Base-by-base conservation (phyloP, 192 early-diverging fungal genomes). In the Haplosporangium gracile region DNA sequence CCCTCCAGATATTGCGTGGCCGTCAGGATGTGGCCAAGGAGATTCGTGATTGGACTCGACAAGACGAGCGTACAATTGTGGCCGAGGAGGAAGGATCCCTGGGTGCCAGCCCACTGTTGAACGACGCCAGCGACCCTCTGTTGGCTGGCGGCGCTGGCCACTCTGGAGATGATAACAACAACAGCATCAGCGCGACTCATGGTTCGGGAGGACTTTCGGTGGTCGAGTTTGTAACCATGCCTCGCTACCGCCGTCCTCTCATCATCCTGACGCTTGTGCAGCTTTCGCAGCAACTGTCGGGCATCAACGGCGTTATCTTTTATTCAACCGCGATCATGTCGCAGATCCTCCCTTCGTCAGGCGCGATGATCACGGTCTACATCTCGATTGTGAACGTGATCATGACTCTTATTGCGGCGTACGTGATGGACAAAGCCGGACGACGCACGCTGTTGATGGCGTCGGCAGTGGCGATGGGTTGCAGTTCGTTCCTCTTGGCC, bases 221-320 rank as follows among this genome's bases (percentile, higher is more conserved):
- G 15, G 57, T n/a, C 29, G 75, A 85, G 73, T 92, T 93, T 75
- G 45, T 93, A 24, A 80, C 77, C 5, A 82, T 80, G 20, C 68
- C 86, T 1, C 86, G 91, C 7, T 95, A 94, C 71, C 91, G 93
- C 36, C 91, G 91, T 24, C 93, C 95, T 0, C 90, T 96, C 9
- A 81, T 92, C 39, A 88, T 94, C 65, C 92, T 93, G 6, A 57
- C 97, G 4, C 89, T 95, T 24, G 72, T 97, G 9, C 96, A 97
- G 84, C 69, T 96, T 6, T 86, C 94, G 0, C 97, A 98, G 86
- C 97, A 98, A 88, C 94, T 97, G 79, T 95, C 94, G 49, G 97
- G 97, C 34, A 96, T 97, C 83, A 98, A 97, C 85, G 95, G 95
- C 15, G 96, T 97, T 15, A 95, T 97, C 74, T 97, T 93, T 85